Evolutionary conservation across 1,284 basidiomycete species (phyloP), one percentile per base, ranked within the genome.

Genomic region (Papiliotrema terrestris): DNA sequence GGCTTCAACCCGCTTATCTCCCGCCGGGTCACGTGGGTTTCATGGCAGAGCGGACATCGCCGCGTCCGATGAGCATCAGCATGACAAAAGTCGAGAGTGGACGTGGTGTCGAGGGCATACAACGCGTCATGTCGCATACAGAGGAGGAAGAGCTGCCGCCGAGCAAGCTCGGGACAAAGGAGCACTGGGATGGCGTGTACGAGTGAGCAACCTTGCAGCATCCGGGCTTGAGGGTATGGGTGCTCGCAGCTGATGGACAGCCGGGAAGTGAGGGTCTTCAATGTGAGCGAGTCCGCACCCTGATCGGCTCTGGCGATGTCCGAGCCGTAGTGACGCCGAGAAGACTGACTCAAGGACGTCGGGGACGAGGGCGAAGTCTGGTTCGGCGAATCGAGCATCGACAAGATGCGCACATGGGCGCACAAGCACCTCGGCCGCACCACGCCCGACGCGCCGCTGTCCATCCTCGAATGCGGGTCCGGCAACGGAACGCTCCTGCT

Each of bases 121-220:
- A 41, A 41, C 39, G 39, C 17, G 39, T 17, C 29, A 32, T 32
- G 29, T 32, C 29, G 11, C 29, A 32, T 11, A 32, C 11, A 32
- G 29, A 32, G 29, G 72, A 69, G 13, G 75, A 77, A 45, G 75
- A 77, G 58, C 69, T 77, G 8, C 74, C 74, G 5, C 74, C 74
- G 26, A 71, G 68, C 56, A 72, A 68, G 60, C 61, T 77, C 8
- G 75, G 75, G 8, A 77, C 75, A 1, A 76, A 77, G 59, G 68
- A 68, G n/a, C 72, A 77, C 57, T 77, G 75, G 75, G 75, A 77
- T 55, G 62, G 62, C 56, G 73, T 76, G 29, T 77, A 77, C 45
- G 69, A 73, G 70, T 73, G 55, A 61, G 71, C 20, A 44, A 35
- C 1, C 26, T 25, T 23, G 23, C 49, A 8, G 23, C 4, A 9